A percentile compares a stretch with the other conserved stretches of the same genome.
These are phyloP conservation scores for Termitomyces sp. DNA, from an alignment of 768 basidiomycete genomes.

Conservation along the genomic window DNA sequence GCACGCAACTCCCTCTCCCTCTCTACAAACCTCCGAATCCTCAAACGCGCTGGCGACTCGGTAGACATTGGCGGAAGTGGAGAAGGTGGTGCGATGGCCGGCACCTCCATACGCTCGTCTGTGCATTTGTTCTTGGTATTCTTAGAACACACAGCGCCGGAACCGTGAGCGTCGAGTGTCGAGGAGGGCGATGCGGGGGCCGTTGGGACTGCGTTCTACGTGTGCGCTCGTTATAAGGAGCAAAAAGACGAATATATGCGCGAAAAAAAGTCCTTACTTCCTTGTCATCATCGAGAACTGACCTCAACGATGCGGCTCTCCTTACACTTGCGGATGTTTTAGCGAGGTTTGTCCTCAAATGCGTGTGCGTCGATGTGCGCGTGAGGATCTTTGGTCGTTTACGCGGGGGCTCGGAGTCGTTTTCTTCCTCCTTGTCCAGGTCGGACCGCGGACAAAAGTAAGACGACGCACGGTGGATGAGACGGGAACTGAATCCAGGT, in stretches of 20 bases:
- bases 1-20: background rate
- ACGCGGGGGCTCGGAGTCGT: background rate
- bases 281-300: background rate
- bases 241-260: background rate
- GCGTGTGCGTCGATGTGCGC: background rate
- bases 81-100: background rate
- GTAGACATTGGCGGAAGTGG: background rate
- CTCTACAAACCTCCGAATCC: background rate
- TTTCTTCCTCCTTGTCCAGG: background rate
- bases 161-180: background rate
- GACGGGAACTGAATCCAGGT: background rate
- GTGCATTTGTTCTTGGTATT: background rate
- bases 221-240: background rate
- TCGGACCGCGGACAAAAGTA: background rate
- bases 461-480: constrained; percentile 2
- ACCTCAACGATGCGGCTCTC: background rate
- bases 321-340: background rate
- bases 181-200: background rate
- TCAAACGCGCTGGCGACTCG: background rate
- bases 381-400: background rate
- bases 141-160: background rate
- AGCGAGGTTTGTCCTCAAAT: background rate
- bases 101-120: background rate
- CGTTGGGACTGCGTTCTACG: background rate
- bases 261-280: background rate